Conservation (phyloP, 1,139 yeast species). For the Saccharomycopsis hybrid region DNA sequence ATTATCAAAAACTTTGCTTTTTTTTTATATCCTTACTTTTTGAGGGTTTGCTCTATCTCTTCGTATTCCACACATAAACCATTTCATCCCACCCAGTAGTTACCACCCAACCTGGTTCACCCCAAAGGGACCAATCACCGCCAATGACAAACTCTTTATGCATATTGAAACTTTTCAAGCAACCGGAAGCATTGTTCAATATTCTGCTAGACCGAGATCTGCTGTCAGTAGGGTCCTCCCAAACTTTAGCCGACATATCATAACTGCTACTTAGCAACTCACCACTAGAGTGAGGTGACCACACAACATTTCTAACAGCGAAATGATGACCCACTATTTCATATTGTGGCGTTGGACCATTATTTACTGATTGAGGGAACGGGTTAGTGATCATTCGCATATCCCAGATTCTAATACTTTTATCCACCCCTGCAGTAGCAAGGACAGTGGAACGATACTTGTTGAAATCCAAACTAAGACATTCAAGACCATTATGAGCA, state of each 20-base stretch:
- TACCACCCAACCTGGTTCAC: conserved; percentile 92
- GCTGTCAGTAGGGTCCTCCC: conserved; percentile 67
- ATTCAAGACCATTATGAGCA: conserved; percentile 78
- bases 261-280: conserved; percentile 73
- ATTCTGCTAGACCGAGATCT: conserved; percentile 42
- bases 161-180: conserved; percentile 51
- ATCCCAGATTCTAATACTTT: conserved; percentile 81
- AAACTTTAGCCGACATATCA: conserved; percentile 86
- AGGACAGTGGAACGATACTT: conserved; percentile 73
- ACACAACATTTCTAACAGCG: conserved; percentile 72
- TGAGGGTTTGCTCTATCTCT: conserved; percentile 3
- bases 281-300: conserved; percentile 85
- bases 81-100: conserved; percentile 97
- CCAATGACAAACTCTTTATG: conserved; percentile 91
- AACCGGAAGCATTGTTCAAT: conserved; percentile 38
- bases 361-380: conserved; percentile 26
- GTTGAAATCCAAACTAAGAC: conserved; percentile 81
- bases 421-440: conserved; percentile 89
- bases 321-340: conserved; percentile 84
- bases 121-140: conserved; percentile 97
- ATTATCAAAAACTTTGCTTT: too few relatives aligned
- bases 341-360: conserved; percentile 61
- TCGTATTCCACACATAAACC: conserved; percentile 81
- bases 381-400: conserved; percentile 55
- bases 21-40: too few relatives aligned